Conservation (phyloP, 208 protist species). For the Naegleria lovaniensis region DNA sequence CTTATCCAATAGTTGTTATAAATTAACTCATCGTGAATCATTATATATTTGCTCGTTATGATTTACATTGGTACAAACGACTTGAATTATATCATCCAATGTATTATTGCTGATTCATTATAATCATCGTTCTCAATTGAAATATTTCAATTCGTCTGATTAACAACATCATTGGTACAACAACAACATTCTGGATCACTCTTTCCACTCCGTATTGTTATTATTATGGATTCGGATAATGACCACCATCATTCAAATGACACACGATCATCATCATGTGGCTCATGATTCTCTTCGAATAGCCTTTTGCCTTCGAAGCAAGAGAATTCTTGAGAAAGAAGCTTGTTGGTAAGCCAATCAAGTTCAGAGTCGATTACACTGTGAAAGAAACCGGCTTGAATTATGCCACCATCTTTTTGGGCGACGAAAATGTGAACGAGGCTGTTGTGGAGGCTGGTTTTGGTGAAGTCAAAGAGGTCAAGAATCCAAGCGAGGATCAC, state of each 20-base stretch:
- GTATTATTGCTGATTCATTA: background rate
- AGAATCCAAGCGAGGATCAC: background rate
- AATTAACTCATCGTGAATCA: constrained; percentile 17
- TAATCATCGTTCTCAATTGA: no score
- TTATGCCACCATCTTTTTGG: constrained; percentile 18
- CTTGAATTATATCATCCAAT: background rate
- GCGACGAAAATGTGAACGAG: background rate
- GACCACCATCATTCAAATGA: background rate
- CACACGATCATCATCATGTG: background rate
- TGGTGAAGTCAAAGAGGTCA: background rate
- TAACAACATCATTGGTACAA: no score
- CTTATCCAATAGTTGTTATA: no score
- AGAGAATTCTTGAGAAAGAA: constrained; percentile 45
- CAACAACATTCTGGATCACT: no score
- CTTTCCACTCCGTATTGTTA: background rate
- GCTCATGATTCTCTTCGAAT: background rate
- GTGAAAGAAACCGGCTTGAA: background rate
- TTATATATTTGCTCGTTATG: no score
- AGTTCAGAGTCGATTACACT: constrained; percentile 33
- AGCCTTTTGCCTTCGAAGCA: constrained; percentile 48
- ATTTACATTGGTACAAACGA: no score
- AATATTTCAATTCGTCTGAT: no score
- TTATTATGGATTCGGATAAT: background rate
- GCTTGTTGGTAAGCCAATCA: constrained; percentile 41
- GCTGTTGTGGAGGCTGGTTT: background rate